Evolutionary conservation across 768 basidiomycete species (phyloP).

Genomic region (Psilocybe tampanensis): DNA sequence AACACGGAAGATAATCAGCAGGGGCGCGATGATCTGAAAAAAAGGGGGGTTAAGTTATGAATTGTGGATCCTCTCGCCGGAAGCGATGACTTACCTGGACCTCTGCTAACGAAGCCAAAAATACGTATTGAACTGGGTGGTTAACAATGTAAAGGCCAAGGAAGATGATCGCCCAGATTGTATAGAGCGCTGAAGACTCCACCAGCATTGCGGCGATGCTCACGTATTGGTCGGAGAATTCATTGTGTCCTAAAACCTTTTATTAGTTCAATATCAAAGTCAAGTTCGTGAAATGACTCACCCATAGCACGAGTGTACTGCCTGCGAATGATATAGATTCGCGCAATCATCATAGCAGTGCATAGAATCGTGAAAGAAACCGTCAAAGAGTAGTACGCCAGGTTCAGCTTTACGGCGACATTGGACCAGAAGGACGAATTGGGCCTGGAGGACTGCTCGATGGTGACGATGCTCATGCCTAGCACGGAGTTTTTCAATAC

Average conservation of each 20-base stretch:
- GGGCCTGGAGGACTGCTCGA: not conserved
- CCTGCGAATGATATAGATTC: constrained; percentile 3
- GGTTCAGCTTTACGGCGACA: not conserved
- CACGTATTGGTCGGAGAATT: constrained; percentile 4
- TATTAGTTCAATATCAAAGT: not conserved
- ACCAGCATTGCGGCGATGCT: constrained; percentile 13
- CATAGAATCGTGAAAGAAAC: constrained; percentile 4
- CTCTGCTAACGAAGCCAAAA: constrained; percentile 8
- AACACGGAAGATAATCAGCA: constrained; percentile 4
- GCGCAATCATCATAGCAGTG: constrained; percentile 5
- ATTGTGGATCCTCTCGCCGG: not conserved
- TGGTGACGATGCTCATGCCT: constrained; percentile 10
- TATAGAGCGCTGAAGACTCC: constrained; percentile 13
- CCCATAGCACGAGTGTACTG: not conserved
- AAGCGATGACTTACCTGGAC: constrained; percentile 5
- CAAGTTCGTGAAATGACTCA: not conserved
- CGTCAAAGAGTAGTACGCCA: constrained; percentile 12
- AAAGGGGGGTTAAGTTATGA: too few species aligned
- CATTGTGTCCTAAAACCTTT: not conserved
- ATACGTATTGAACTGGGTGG: constrained; percentile 10
- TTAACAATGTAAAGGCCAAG: constrained; percentile 11
- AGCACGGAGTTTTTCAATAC: not conserved
- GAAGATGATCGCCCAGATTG: constrained; percentile 15
- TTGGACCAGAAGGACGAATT: constrained; percentile 7
- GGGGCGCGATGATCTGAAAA: constrained; percentile 9